Conservation (phyloP, 148 eudicot species). For the Silene uniflora region DNA sequence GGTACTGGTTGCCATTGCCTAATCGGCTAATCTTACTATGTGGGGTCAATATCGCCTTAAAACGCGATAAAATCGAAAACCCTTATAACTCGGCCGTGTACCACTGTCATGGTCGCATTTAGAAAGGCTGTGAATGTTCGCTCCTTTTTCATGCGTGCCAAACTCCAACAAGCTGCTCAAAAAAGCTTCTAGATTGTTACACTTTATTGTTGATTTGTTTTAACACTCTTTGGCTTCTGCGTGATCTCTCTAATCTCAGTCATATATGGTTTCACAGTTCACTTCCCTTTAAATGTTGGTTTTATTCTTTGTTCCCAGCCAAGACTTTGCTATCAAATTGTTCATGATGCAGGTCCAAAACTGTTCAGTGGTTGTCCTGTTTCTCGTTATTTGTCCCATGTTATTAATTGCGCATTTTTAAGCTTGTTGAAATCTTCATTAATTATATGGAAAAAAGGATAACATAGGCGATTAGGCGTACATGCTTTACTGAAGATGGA, state of each 20-base stretch:
- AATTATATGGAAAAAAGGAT: background rate
- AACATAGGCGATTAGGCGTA: background rate
- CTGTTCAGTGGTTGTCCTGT: background rate
- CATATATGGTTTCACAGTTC: background rate
- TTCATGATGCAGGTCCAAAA: background rate
- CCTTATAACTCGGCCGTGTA: too few relatives aligned
- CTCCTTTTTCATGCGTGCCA: background rate
- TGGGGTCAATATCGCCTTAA: too few relatives aligned
- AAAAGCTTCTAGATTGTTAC: background rate
- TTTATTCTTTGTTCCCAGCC: background rate
- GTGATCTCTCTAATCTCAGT: background rate
- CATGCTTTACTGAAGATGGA: too few relatives aligned
- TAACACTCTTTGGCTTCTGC: background rate
- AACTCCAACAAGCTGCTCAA: background rate
- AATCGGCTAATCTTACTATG: too few relatives aligned
- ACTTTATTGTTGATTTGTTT: background rate
- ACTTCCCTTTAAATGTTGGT: background rate
- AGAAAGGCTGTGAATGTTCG: background rate
- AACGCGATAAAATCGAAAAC: too few relatives aligned
- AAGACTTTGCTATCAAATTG: background rate
- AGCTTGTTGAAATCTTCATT: background rate
- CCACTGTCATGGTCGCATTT: background rate
- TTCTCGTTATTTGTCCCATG: background rate
- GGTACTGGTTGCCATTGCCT: too few relatives aligned
- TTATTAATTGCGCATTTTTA: background rate